Percentiles rank a stretch among this genome's conserved stretches.
Conservation (phyloP, 2,329 filamentous ascomycete genomes). For the Aureobasidium sp. region DNA sequence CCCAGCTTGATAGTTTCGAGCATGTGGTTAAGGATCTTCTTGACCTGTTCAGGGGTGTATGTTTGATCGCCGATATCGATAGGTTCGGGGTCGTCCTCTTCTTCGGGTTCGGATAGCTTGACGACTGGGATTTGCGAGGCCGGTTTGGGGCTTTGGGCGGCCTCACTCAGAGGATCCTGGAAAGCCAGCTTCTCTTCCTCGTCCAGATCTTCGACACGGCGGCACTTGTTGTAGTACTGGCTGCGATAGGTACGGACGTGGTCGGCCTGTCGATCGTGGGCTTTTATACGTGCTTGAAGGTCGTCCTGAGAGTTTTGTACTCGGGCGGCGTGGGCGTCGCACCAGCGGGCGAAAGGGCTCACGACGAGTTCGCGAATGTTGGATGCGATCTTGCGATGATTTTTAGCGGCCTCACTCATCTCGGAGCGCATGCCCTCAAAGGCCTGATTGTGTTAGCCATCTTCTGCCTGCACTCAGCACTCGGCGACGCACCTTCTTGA, state of each 20-base stretch:
- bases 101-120: slow-evolving; percentile 64
- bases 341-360: slow-evolving; percentile 90
- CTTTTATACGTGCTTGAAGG: slow-evolving; percentile 81
- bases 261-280: slow-evolving; percentile 87
- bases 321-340: slow-evolving; percentile 84
- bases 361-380: slow-evolving; percentile 96
- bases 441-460: slow-evolving; percentile 49
- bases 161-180: slow-evolving; percentile 63
- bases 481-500: slow-evolving; percentile 66
- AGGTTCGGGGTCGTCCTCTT: slow-evolving; percentile 65
- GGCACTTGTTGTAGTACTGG: slow-evolving; percentile 98
- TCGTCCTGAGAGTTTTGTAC: slow-evolving; percentile 94
- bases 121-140: slow-evolving; percentile 59
- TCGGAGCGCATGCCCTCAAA: slow-evolving; percentile 89
- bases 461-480: neutral
- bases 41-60: slow-evolving; percentile 78
- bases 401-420: slow-evolving; percentile 85
- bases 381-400: slow-evolving; percentile 90
- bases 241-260: slow-evolving; percentile 86
- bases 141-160: slow-evolving; percentile 43
- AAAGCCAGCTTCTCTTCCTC: slow-evolving; percentile 99
- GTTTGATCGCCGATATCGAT: slow-evolving; percentile 86
- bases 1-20: slow-evolving; percentile 78
- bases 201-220: slow-evolving; percentile 89
- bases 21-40: slow-evolving; percentile 83